A percentile compares a stretch with the other conserved stretches of the same genome.
Conservation (phyloP, 495 filamentous ascomycete genomes). For the Penicillium ochrochloron region DNA sequence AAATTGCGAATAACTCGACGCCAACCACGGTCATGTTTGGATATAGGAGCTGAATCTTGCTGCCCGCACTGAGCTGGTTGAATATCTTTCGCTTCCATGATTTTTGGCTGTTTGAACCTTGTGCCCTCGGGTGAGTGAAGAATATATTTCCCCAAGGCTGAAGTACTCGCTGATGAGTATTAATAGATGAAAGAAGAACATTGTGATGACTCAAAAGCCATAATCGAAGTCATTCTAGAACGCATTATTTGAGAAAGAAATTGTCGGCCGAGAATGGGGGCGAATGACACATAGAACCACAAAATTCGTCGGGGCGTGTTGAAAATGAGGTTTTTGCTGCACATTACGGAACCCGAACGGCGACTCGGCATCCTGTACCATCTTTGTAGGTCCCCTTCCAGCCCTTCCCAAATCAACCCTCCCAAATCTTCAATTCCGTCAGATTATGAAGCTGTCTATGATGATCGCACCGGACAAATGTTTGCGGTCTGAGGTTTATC, state of each 20-base stretch:
- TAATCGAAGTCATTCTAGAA: not conserved
- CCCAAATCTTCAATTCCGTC: not conserved
- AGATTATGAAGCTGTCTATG: not conserved
- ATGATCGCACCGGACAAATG: not conserved
- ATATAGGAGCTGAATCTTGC: not conserved
- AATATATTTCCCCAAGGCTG: not conserved
- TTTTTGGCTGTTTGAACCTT: not conserved
- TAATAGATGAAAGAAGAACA: not conserved
- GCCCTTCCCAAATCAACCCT: not conserved
- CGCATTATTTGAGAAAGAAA: not conserved
- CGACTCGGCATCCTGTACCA: not conserved
- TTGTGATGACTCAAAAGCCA: not conserved
- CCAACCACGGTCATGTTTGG: slow-evolving; percentile 14
- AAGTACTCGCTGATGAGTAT: not conserved
- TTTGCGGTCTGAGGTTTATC: not conserved
- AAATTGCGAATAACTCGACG: slow-evolving; percentile 9
- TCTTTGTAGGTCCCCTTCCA: not conserved
- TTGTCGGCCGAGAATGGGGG: not conserved
- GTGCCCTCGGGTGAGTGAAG: not conserved
- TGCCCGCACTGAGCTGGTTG: not conserved
- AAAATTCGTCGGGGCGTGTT: not conserved
- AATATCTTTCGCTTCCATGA: not conserved
- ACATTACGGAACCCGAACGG: not conserved
- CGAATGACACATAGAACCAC: slow-evolving; percentile 2
- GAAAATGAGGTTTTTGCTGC: slow-evolving; percentile 1